Conservation (phyloP, 192 early-diverging fungal genomes). For the Backusella mclennaniae region DNA sequence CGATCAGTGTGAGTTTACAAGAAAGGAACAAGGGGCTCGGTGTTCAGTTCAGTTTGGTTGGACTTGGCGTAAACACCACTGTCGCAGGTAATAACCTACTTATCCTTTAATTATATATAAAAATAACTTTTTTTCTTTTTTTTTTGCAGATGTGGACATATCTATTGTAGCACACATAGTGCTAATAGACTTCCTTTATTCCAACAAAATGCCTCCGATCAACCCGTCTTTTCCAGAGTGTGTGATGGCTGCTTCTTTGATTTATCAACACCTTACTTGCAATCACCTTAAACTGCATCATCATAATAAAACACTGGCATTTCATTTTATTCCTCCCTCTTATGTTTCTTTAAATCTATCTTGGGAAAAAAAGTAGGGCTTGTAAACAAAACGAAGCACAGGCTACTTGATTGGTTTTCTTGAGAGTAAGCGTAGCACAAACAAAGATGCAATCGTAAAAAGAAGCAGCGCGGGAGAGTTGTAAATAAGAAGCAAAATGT, state of each 20-base stretch:
- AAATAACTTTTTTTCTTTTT: not conserved
- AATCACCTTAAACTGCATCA: not conserved
- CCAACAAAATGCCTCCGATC: not conserved
- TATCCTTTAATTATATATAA: not conserved
- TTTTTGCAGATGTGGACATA: constrained; percentile 20
- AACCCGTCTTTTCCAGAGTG: constrained; percentile 19
- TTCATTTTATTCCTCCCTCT: not conserved
- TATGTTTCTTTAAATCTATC: not conserved
- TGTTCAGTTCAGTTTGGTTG: constrained; percentile 22
- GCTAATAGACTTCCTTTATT: constrained; percentile 21
- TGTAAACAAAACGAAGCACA: constrained; percentile 2
- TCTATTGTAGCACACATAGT: constrained; percentile 27
- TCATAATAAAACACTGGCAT: not conserved
- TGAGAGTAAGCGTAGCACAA: not conserved
- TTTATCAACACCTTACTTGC: not conserved
- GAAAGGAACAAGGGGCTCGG: not conserved
- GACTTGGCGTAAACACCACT: constrained; percentile 29
- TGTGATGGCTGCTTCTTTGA: constrained; percentile 25
- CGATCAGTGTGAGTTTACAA: constrained; percentile 14
- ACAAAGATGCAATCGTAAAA: constrained; percentile 3
- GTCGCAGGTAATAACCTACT: constrained; percentile 13
- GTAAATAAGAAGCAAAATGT: not conserved
- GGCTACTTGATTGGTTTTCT: constrained; percentile 2
- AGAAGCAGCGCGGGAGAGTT: not conserved
- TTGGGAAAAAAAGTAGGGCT: not conserved